These are phyloP conservation scores for Rhododendron molle DNA, from an alignment of 148 eudicot species.

Conservation along the genomic window DNA sequence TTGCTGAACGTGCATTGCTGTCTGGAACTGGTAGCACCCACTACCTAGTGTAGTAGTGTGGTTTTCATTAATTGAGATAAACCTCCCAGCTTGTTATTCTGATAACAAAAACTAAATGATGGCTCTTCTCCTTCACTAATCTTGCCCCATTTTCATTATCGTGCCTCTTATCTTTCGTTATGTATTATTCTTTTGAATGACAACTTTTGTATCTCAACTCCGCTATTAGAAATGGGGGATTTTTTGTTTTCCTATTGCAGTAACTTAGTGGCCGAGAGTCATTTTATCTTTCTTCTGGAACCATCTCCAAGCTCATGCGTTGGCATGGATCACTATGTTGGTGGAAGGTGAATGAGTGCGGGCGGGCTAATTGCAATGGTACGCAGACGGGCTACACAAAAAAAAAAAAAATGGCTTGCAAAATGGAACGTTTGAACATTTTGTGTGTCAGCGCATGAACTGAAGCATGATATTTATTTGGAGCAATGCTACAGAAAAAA, in stretches of 20 bases:
- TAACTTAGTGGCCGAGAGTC: not conserved
- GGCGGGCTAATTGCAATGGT: too few relatives aligned
- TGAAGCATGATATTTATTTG: too few relatives aligned
- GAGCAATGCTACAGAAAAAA: too few relatives aligned
- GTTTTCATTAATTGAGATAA: not conserved
- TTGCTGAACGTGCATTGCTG: not conserved
- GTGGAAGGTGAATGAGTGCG: not conserved
- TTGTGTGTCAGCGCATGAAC: too few relatives aligned
- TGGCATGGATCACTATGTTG: not conserved
- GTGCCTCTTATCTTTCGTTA: not conserved
- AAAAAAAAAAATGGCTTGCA: too few relatives aligned
- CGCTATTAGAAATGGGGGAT: not conserved
- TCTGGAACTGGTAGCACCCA: not conserved
- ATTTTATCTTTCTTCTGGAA: not conserved
- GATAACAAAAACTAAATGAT: not conserved
- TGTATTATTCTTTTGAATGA: not conserved
- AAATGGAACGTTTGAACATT: too few relatives aligned
- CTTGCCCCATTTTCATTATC: not conserved
- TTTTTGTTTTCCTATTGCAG: not conserved
- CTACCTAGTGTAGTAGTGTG: not conserved
- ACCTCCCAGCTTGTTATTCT: not conserved
- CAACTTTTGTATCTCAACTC: not conserved
- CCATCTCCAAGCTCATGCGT: not conserved
- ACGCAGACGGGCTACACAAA: not conserved
- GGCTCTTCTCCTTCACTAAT: not conserved